Conservation (phyloP, 257 asterid genomes). For the Gentiana dahurica region DNA sequence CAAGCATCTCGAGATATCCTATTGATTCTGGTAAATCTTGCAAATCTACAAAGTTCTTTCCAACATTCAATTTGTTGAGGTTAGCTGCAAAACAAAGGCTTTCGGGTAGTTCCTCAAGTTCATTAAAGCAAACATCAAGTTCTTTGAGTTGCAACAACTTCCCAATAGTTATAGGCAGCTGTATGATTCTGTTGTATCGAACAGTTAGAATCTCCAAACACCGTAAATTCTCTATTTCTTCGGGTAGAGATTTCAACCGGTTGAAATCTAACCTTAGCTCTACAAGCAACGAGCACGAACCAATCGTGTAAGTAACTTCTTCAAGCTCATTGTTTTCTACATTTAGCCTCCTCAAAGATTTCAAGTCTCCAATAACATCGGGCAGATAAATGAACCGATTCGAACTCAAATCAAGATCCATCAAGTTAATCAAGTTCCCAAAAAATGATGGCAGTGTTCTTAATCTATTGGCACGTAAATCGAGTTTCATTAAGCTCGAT, state of each 20-base stretch:
- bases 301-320: too few species aligned
- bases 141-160: conserved; percentile 42
- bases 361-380: too few species aligned
- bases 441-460: too few species aligned
- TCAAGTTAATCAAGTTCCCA: too few species aligned
- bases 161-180: conserved; percentile 57
- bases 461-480: too few species aligned
- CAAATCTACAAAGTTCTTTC: conserved; percentile 70
- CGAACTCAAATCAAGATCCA: too few species aligned
- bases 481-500: too few species aligned
- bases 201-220: conserved; percentile 58
- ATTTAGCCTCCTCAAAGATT: too few species aligned
- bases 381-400: too few species aligned
- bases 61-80: conserved; percentile 46
- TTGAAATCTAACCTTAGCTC: too few species aligned
- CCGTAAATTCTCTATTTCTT: conserved; percentile 50
- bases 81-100: conserved; percentile 33
- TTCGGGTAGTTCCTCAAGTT: conserved; percentile 66
- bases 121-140: conserved; percentile 77
- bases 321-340: too few species aligned
- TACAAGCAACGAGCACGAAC: too few species aligned
- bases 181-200: conserved; percentile 53
- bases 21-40: conserved; percentile 53
- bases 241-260: conserved; percentile 80
- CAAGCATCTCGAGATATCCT: conserved; percentile 66